phyloP scores from a whole-genome alignment of 805 yeast species.

The Ogataea paraovalis region DNA sequence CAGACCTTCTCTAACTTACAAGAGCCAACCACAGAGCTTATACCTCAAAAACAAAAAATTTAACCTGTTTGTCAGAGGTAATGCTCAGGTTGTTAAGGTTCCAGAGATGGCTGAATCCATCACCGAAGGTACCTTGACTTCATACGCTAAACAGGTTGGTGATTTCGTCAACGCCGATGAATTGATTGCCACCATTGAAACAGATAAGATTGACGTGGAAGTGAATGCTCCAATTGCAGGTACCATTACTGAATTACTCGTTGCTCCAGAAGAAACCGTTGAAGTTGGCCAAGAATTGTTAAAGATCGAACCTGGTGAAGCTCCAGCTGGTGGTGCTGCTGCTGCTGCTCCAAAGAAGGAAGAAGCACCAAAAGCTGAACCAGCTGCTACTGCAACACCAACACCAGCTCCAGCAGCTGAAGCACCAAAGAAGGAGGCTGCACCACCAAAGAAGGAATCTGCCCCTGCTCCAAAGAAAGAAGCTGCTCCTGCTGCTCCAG shows the following conservation, averaged over 20 bases:
- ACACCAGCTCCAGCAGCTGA: constrained; percentile 20
- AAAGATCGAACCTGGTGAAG: constrained; percentile 76
- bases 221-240: constrained; percentile 94
- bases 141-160: constrained; percentile 71
- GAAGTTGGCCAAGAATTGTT: constrained; percentile 92
- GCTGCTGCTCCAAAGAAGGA: constrained; percentile 34
- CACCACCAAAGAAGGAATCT: constrained; percentile 17
- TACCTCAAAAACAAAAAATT: constrained; percentile 1
- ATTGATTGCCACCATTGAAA: constrained; percentile 92
- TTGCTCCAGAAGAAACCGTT: constrained; percentile 85
- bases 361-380: constrained; percentile 18
- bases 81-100: constrained; percentile 64
- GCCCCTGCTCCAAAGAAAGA: constrained; percentile 13
- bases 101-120: constrained; percentile 99
- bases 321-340: constrained; percentile 55
- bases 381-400: constrained; percentile 19
- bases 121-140: constrained; percentile 88
- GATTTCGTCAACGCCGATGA: constrained; percentile 86
- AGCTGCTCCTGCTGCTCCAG: constrained; percentile 14
- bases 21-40: not conserved
- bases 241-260: constrained; percentile 79
- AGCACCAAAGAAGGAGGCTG: constrained; percentile 7
- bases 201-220: constrained; percentile 96
- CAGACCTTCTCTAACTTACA: constrained; percentile 12
- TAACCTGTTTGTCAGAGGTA: constrained; percentile 24